Evolutionary conservation across 2,329 filamentous ascomycete species (phyloP).

Genomic region (Diaporthe ilicicola): DNA sequence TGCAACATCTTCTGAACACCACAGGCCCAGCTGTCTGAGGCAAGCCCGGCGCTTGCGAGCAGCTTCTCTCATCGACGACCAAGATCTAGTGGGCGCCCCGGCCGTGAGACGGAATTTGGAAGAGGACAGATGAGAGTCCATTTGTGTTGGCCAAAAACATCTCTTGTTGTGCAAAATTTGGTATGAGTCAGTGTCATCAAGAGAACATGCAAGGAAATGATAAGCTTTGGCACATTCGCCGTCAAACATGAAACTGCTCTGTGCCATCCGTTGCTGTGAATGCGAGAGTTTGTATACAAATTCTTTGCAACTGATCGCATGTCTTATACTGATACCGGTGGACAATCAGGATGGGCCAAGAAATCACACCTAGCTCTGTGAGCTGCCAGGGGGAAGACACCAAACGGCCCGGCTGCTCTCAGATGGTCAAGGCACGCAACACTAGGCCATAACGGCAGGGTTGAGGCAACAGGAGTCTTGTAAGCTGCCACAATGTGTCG

Average conservation of each 20-base stretch:
- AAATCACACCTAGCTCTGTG: neutral
- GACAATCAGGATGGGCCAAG: neutral
- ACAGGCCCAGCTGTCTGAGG: neutral
- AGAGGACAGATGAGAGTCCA: neutral
- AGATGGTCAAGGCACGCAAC: too few relatives aligned
- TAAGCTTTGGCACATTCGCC: neutral
- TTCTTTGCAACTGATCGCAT: neutral
- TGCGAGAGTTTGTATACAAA: neutral
- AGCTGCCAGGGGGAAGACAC: neutral
- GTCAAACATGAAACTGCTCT: neutral
- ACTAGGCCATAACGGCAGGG: neutral
- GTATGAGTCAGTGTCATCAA: neutral
- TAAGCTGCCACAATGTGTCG: neutral
- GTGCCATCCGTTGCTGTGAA: neutral
- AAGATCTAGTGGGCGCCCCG: neutral
- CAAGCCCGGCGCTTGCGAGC: constrained; percentile 1
- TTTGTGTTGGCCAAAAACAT: neutral
- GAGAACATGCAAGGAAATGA: neutral
- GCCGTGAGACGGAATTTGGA: neutral
- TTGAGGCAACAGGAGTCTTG: neutral
- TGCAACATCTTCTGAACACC: neutral
- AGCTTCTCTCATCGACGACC: neutral
- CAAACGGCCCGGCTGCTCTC: neutral
- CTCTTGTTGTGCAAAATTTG: too few relatives aligned
- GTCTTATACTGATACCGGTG: neutral